Evolutionary conservation across 164 flowering plant species (phyloP), one percentile per base, ranked within the genome.

Genomic region (Macadamia tetraphylla): DNA sequence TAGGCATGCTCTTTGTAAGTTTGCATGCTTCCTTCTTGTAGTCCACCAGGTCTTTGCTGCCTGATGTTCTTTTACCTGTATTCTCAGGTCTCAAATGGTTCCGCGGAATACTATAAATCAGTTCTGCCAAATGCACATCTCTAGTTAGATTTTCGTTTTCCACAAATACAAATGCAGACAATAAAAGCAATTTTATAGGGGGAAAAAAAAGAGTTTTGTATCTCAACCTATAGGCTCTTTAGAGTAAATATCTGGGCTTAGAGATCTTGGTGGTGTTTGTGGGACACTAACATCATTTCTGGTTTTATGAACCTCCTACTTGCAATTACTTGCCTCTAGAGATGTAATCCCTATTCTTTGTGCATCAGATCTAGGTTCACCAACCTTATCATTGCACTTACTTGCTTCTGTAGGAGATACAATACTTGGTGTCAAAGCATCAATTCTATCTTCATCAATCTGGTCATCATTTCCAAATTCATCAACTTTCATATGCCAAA

Each of bases 151-250:
- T 35, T 51, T n/a, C 9, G 23, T 46, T 46, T 23, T 60, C 40
- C 49, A 51, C 51, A n/a, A 49, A 40, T 18, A 12, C 29, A 1
- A 17, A 42, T 23, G 7, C 6, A 70, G 14, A 59, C 7, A 29
- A 32, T 23, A 23, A 23, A 51, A 49, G 43, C 44, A 18, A 17
- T 49, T 29, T 17, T 1, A 11, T 30, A 31, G 29, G 3, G 35
- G 29, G 18, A 9, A 52, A 55, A 51, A 53, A 62, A 61, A 32
- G 17, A 55, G 6, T 59, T 18, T 10, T 56, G 62, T 9, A 68
- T 23, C 61, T 62, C 79, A 82, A 90, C 92, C 91, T 64, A 84
- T 66, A 56, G 75, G 72, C 12, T 73, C 77, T 17, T 76, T 60
- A 30, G 68, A 49, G 67, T 68, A 68, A 40, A 69, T 66, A 62